Evolutionary conservation across 257 asterid species (phyloP), one percentile per base, ranked within the genome.

Genomic region (Solanum sitiens): DNA sequence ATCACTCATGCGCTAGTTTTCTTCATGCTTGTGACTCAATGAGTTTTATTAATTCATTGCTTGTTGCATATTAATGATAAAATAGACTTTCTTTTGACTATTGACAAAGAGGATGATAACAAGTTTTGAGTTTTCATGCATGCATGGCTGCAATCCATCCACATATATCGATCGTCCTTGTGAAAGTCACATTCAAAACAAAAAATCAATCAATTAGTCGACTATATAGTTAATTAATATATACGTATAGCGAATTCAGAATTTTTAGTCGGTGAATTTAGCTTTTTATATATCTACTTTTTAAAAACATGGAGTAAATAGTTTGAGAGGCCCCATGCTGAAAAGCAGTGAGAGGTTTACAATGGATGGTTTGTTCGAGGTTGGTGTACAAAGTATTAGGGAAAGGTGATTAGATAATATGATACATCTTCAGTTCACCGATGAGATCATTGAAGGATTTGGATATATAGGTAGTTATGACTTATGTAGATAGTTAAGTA

Each of bases 81-180:
- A 61, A 74, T 74, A 20, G 47, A 85, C 65, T 47, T 47, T 30
- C 67, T 80, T 40, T 75, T 27, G 44, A 45, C 85, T 40, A 40
- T 67, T 85, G 63, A 40, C 12, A 85, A 40, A 67, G 44, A 47
- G 16, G 27, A 80, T 47, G 68, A 47, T 79, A 79, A 44, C 39
- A 14, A 44, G 15, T 79, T 16, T 77, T 84, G 56, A 84, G 37
- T 56, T 20, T 83, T 83, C 73, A 89, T 30, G 87, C 84, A 85
- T 89, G 87, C 91, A 89, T 87, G 91, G 90, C 89, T 35, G 33
- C 61, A 25, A 87, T 91, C 84, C 89, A 27, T 30, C 85, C 80
- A 87, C 87, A 87, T 79, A 67, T 4, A 53, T 53, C 65, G 73
- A 84, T 21, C 50, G 82, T 37, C 16, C 82, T 88, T 79, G 71